Evolutionary conservation across 2,329 filamentous ascomycete species (phyloP), one percentile per base, ranked within the genome.

Genomic region (Aspergillus clavatus): DNA sequence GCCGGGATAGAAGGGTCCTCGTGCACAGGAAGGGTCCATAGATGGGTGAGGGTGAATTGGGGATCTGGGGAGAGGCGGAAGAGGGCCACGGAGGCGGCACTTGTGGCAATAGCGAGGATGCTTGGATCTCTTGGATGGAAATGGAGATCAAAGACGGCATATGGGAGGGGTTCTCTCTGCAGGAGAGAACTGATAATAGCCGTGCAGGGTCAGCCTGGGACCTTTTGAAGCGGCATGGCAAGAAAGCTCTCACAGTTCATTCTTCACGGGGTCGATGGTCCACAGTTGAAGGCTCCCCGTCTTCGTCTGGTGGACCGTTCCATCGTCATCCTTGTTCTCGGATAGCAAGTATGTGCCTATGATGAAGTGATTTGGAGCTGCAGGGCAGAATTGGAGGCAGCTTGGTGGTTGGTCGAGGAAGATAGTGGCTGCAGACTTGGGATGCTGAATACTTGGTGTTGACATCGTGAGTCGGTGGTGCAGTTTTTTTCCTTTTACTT

Each of bases 111-210:
- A 7, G 82, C 89, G 42, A 95, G 76, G 3, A 86, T 69, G 23
- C 76, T 74, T 40, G 67, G 69, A 42, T 73, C 63, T 41, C 68
- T 60, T 1, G 79, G 80, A 48, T 84, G 81, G 65, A 96, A 97
- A 56, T 90, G 87, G 23, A 96, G 72, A 62, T 96, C 90, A 42
- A 96, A 77, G 22, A 96, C 78, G 5, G 88, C 90, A 42, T 83
- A 88, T 3, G 82, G 78, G 18, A 86, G 81, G 4, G 72, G 59
- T 4, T 83, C 52, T 1, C 77, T 83, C 59, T 87, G 80, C 4
- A 84, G 58, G 45, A 77, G 71, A 2, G 65, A 65, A 54, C 82
- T 85, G 48, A 55, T 45, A 35, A 14, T 38, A 28, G 59, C 47
- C 52, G 49, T 7, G 47, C 19, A 43, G 23, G 8, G 21, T 54